Percentiles rank a stretch among this genome's conserved stretches.
Evolutionary conservation across 1,284 basidiomycete species (phyloP).

Genomic region (Grifola frondosa): DNA sequence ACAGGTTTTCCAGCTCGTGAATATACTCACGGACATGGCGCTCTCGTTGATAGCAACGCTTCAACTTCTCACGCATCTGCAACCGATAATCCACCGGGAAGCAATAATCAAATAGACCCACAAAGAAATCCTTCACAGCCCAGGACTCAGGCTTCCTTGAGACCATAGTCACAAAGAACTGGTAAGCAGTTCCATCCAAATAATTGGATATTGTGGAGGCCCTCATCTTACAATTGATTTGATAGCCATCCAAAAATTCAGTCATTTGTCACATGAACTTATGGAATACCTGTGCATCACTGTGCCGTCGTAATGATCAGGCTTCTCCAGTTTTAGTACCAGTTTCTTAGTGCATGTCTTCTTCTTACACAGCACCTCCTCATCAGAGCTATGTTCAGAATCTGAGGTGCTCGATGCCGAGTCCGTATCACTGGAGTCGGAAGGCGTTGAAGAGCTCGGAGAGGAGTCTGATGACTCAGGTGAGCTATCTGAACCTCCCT

Average conservation of each 20-base stretch:
- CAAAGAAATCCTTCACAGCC: constrained; percentile 30
- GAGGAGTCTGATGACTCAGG: no score
- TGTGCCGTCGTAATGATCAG: constrained; percentile 11
- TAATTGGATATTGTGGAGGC: constrained; percentile 9
- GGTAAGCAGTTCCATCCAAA: constrained; percentile 36
- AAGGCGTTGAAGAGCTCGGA: no score
- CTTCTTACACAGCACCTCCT: no score
- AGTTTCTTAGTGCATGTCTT: constrained; percentile 6
- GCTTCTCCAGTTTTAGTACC: constrained; percentile 14
- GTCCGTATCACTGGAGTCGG: no score
- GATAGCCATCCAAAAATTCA: constrained; percentile 8
- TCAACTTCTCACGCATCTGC: constrained; percentile 18
- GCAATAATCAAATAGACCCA: constrained; percentile 42
- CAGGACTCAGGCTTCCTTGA: constrained; percentile 22
- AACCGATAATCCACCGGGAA: constrained; percentile 40
- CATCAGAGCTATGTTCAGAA: no score
- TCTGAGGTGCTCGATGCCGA: no score
- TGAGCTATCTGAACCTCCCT: no score
- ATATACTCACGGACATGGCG: constrained; percentile 26
- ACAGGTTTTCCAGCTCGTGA: constrained; percentile 33
- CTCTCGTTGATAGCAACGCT: constrained; percentile 12
- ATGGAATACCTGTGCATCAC: constrained; percentile 18
- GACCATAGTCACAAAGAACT: constrained; percentile 39
- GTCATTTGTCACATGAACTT: constrained; percentile 15
- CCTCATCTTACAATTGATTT: not conserved